Evolutionary conservation across 1,284 basidiomycete species (phyloP).

Genomic region (Anthracocystis panici-leucophaei): DNA sequence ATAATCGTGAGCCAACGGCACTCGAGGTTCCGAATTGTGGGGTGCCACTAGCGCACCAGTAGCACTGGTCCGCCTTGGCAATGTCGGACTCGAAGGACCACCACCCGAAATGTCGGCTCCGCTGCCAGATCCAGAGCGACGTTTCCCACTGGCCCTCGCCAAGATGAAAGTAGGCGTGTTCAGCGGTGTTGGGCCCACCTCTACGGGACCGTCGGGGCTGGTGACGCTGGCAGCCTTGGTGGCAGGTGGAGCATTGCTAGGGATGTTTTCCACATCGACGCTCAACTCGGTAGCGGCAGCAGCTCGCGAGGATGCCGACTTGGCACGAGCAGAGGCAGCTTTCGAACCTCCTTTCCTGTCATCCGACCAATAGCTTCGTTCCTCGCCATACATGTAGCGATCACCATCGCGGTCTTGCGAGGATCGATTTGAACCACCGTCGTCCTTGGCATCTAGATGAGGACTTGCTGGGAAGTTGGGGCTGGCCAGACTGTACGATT

Average conservation of each 20-base stretch:
- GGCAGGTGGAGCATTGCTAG: conserved; percentile 47
- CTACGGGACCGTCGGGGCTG: conserved; percentile 38
- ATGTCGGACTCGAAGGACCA: conserved; percentile 50
- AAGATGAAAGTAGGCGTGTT: conserved; percentile 66
- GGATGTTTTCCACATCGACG: conserved; percentile 62
- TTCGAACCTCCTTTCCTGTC: conserved; percentile 38
- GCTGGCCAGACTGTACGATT: conserved; percentile 42
- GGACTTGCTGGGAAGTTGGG: conserved; percentile 52
- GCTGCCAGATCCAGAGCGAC: conserved; percentile 38
- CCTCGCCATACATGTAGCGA: conserved; percentile 52
- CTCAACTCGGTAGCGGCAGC: conserved; percentile 49
- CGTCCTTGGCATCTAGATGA: conserved; percentile 39
- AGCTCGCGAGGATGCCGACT: conserved; percentile 21
- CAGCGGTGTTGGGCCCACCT: conserved; percentile 64
- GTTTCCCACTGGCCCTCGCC: conserved; percentile 47
- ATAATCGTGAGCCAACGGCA: conserved; percentile 66
- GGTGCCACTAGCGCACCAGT: conserved; percentile 66
- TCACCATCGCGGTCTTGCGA: conserved; percentile 50
- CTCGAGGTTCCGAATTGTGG: conserved; percentile 56
- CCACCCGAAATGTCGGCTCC: conserved; percentile 36
- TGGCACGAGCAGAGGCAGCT: conserved; percentile 25
- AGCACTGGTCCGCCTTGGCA: conserved; percentile 55
- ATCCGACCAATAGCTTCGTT: conserved; percentile 52
- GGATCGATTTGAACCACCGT: conserved; percentile 31
- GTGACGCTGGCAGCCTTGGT: conserved; percentile 17